A percentile compares a stretch with the other conserved stretches of the same genome.
These are phyloP conservation scores for Aspergillus niger DNA, from an alignment of 2,329 filamentous ascomycete species.

Conservation along the genomic window DNA sequence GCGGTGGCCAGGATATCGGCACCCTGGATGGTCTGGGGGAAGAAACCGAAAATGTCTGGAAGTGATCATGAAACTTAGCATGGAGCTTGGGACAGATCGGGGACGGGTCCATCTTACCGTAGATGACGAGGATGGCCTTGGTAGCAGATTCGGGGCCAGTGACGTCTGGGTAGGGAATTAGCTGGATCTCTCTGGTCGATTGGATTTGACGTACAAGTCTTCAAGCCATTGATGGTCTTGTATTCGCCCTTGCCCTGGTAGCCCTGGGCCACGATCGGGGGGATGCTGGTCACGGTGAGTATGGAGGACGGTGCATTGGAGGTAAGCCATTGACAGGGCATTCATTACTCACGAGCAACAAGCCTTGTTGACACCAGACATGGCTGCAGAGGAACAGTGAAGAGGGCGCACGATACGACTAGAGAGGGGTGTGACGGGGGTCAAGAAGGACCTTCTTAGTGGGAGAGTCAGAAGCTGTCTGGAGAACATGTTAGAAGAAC, in stretches of 20 bases:
- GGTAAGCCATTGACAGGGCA: not conserved
- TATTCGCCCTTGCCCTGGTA: constrained; percentile 62
- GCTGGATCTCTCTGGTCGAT: not conserved
- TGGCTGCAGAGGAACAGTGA: constrained; percentile 30
- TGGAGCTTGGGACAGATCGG: not conserved
- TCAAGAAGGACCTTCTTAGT: constrained; percentile 25
- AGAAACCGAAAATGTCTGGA: constrained; percentile 65
- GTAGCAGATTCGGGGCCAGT: constrained; percentile 60
- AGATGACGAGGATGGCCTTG: constrained; percentile 60
- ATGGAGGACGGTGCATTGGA: not conserved
- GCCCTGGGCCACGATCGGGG: constrained; percentile 43
- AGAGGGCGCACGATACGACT: constrained; percentile 16
- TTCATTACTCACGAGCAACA: constrained; percentile 46
- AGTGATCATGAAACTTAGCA: not conserved
- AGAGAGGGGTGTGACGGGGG: constrained; percentile 11
- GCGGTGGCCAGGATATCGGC: constrained; percentile 63
- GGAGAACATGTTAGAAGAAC: constrained; percentile 17
- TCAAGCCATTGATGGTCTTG: constrained; percentile 61
- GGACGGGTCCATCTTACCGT: constrained; percentile 33
- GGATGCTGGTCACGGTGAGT: constrained; percentile 35
- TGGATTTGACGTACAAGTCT: constrained; percentile 54
- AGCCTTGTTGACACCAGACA: constrained; percentile 48
- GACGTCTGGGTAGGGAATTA: constrained; percentile 44
- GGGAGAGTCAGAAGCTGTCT: constrained; percentile 28
- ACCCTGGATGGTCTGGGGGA: constrained; percentile 63